Base-by-base conservation (phyloP, 2,329 filamentous ascomycete species). In the Xylogone sp. region DNA sequence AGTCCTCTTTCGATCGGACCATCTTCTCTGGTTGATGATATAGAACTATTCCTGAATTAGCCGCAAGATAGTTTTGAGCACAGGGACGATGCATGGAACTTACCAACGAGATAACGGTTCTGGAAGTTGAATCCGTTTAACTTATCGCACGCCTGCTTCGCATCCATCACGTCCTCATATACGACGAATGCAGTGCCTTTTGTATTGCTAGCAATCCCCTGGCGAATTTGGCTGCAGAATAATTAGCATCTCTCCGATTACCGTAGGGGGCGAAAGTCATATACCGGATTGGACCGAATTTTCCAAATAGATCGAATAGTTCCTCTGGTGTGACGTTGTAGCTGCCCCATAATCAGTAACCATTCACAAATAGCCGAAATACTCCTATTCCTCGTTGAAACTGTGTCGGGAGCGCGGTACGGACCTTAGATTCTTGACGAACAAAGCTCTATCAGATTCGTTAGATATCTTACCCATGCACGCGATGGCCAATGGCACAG, bases 61-160 rank as follows among this genome's bases (percentile, higher is more conserved):
- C 12, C 18, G 27, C 10, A 29, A 44, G 34, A 44, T 42, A 21
- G 29, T 60, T 54, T 5, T 10, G 24, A 60, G 55, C 34, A 45
- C 13, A 43, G 22, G 21, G 50, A n/a, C 31, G 46, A 21, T 39
- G 50, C 31, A 12, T 31, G 19, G 46, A 34, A 84, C 90, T 56
- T 83, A 95, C 90, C 91, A 68, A 99, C 94, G 65, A 99, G 89
- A 75, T 99, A 99, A 71, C 94, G 88, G 76, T 93, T 96, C 79
- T 99, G 94, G 74, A 99, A 99, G 79, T 99, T 99, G 85, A 96
- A 99, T 70, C 94, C 94, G 79, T 99, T 99, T 72, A 99, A 81
- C 79, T 97, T 97, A 79, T 99, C 94, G 81, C 94, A 97, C 68
- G 94, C 94, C 75, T 91, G 87, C 78, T 99, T 99, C 62, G 94